phyloP scores from a whole-genome alignment of 345 rosid species.

The Gossypium mustelinum region DNA sequence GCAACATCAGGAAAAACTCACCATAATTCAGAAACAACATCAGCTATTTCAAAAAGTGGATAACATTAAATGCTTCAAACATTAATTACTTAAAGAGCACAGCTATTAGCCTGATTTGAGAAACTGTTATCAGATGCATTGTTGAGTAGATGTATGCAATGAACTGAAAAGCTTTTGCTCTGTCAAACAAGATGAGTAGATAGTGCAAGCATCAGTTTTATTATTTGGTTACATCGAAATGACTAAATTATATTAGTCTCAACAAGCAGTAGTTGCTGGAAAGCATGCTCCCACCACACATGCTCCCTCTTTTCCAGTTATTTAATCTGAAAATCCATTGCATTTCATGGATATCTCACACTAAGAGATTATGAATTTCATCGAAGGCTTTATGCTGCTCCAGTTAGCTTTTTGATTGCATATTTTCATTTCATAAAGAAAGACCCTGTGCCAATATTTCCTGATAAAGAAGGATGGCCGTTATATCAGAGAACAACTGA shows the following conservation, averaged over 20 bases:
- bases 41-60: neutral
- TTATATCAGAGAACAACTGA: neutral
- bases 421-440: too few species aligned
- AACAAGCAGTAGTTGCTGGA: neutral
- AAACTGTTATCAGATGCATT: neutral
- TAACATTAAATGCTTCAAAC: neutral
- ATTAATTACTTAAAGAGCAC: neutral
- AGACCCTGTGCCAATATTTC: too few species aligned
- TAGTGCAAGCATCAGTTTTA: neutral
- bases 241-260: neutral
- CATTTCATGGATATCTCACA: too few species aligned
- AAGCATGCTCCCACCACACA: too few species aligned
- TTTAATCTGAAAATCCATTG: too few species aligned
- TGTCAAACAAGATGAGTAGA: neutral
- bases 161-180: neutral
- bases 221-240: neutral
- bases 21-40: neutral
- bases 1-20: constrained; percentile 1
- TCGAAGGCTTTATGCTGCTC: too few species aligned
- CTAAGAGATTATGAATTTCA: too few species aligned
- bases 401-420: too few species aligned
- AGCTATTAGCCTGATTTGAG: neutral
- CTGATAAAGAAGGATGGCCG: too few species aligned
- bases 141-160: neutral
- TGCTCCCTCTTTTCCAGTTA: too few species aligned